These are phyloP conservation scores for Mastigamoeba balamuthi DNA, from an alignment of 78 protist species.

Conservation along the genomic window DNA sequence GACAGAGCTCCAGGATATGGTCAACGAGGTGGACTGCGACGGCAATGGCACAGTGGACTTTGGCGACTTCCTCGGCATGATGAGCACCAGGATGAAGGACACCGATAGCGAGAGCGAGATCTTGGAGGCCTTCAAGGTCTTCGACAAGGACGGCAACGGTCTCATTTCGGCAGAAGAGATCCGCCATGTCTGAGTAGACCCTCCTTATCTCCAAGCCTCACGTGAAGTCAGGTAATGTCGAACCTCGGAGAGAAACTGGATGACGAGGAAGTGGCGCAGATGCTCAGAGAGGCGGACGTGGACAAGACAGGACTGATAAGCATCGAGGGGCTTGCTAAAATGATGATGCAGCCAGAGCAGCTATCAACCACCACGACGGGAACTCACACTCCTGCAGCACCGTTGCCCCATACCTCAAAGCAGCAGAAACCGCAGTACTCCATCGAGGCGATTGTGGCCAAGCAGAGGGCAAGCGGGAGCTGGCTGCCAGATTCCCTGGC, in stretches of 20 bases:
- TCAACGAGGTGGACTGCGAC: slow-evolving; percentile 87
- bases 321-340: no score
- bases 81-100: slow-evolving; percentile 92
- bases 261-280: slow-evolving; percentile 94
- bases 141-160: slow-evolving; percentile 98
- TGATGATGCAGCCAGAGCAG: no score
- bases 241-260: slow-evolving; percentile 87
- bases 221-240: slow-evolving; percentile 88
- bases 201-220: no score
- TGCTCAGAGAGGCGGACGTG: slow-evolving; percentile 92
- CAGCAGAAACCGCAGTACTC: no score
- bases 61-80: slow-evolving; percentile 88
- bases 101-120: slow-evolving; percentile 96
- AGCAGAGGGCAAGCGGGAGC: no score
- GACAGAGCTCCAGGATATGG: slow-evolving; percentile 98
- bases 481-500: no score
- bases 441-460: no score
- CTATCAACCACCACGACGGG: no score
- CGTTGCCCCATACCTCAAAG: no score
- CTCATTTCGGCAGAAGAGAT: slow-evolving; percentile 95
- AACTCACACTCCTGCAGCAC: no score
- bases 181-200: slow-evolving; percentile 54
- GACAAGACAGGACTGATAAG: no score
- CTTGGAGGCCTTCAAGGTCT: slow-evolving; percentile 97
- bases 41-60: slow-evolving; percentile 58